A percentile compares a stretch with the other conserved stretches of the same genome.
Conservation (phyloP, 441 rosid genomes). For the Populus trichocarpa region DNA sequence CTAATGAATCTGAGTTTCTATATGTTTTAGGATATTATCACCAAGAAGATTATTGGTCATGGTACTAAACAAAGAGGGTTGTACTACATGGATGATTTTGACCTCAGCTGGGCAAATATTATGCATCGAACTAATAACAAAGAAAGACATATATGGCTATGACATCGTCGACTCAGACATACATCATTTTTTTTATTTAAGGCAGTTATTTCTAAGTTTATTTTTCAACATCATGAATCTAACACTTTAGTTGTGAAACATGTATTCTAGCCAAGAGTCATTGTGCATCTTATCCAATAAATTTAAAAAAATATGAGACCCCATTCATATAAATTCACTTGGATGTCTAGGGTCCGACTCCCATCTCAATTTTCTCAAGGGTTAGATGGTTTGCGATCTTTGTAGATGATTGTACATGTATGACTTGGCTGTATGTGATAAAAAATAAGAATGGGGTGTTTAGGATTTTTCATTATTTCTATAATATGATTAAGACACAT, state of each 20-base stretch:
- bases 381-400: background rate
- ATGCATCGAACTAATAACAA: too few relatives aligned
- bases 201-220: background rate
- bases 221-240: too few relatives aligned
- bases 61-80: background rate
- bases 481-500: background rate
- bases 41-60: background rate
- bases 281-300: background rate
- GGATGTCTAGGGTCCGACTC: too few relatives aligned
- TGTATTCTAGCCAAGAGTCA: background rate
- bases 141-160: background rate
- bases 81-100: background rate
- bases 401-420: background rate
- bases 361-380: background rate
- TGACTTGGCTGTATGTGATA: too few relatives aligned
- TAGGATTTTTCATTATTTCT: too few relatives aligned
- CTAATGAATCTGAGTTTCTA: background rate
- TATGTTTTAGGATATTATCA: background rate
- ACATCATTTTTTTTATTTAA: background rate
- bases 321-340: background rate
- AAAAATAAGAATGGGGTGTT: too few relatives aligned
- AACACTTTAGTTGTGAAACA: background rate
- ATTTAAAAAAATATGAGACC: background rate
- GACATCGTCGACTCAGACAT: background rate
- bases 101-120: background rate